These are phyloP conservation scores for Xylaria grammica DNA, from an alignment of 495 filamentous ascomycete species.

Conservation along the genomic window DNA sequence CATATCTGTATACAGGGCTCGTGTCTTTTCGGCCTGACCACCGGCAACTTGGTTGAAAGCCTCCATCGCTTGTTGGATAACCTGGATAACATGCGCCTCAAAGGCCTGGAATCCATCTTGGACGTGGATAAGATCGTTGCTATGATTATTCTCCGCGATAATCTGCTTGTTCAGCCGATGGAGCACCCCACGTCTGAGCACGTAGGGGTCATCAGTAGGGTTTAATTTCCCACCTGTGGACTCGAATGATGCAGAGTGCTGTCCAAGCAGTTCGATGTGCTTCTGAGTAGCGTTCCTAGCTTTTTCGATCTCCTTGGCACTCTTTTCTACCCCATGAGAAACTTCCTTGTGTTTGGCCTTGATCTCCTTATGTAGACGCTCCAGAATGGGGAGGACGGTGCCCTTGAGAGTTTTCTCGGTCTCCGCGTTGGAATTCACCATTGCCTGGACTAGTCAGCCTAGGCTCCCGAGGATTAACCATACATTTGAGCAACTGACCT, in stretches of 20 bases:
- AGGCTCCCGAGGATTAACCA: neutral
- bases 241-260: conserved; percentile 78
- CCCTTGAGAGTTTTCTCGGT: conserved; percentile 86
- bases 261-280: conserved; percentile 91
- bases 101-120: conserved; percentile 89
- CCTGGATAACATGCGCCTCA: conserved; percentile 81
- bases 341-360: conserved; percentile 94
- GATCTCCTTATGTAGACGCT: conserved; percentile 91
- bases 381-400: conserved; percentile 82
- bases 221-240: conserved; percentile 69
- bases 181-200: conserved; percentile 79
- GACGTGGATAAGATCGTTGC: conserved; percentile 83
- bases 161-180: conserved; percentile 90
- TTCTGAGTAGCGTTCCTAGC: conserved; percentile 86
- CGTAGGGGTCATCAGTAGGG: conserved; percentile 80
- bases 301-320: conserved; percentile 88
- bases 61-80: conserved; percentile 79
- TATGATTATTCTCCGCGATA: conserved; percentile 91
- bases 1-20: conserved; percentile 82
- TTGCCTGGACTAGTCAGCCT: conserved; percentile 55
- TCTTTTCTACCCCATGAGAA: conserved; percentile 79
- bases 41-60: conserved; percentile 78
- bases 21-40: conserved; percentile 80
- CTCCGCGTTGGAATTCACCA: conserved; percentile 84
- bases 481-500: conserved; percentile 53